Percentiles rank a stretch among this genome's conserved stretches.
These are phyloP conservation scores for Trichocladium antarcticum DNA, from an alignment of 495 filamentous ascomycete species.

Conservation along the genomic window DNA sequence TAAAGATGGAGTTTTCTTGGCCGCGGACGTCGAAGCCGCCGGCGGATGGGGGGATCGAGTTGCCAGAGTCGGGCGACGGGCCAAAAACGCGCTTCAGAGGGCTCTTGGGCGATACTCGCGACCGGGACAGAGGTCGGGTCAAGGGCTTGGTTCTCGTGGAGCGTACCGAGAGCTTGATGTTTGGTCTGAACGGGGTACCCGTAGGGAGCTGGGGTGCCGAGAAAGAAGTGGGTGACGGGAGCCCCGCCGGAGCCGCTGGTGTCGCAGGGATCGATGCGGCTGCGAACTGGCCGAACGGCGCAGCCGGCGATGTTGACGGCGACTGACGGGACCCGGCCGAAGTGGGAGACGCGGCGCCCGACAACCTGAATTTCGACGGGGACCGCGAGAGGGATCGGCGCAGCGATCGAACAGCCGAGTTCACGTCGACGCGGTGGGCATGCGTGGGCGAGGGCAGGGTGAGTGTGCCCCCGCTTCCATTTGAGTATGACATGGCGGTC, in stretches of 20 bases:
- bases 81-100: constrained; percentile 65
- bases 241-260: constrained; percentile 20
- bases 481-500: constrained; percentile 31
- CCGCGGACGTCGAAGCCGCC: constrained; percentile 28
- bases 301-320: constrained; percentile 1
- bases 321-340: constrained; percentile 8
- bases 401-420: constrained; percentile 62
- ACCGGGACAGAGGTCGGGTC: constrained; percentile 35
- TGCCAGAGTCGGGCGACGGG: constrained; percentile 59
- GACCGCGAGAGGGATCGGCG: constrained; percentile 77
- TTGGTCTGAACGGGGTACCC: constrained; percentile 32
- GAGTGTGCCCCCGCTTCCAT: constrained; percentile 59
- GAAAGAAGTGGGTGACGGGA: constrained; percentile 17
- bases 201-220: constrained; percentile 26
- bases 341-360: constrained; percentile 16
- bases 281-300: not conserved
- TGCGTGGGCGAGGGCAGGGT: constrained; percentile 76
- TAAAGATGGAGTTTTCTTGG: constrained; percentile 46
- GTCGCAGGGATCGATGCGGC: constrained; percentile 14
- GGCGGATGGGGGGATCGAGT: constrained; percentile 42
- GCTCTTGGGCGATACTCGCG: constrained; percentile 58
- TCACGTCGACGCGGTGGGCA: constrained; percentile 66
- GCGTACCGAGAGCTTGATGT: constrained; percentile 43
- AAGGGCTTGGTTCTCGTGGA: constrained; percentile 38
- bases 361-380: constrained; percentile 69